Conservation (phyloP, 1,139 yeast species). For the Blastobotrys apis region DNA sequence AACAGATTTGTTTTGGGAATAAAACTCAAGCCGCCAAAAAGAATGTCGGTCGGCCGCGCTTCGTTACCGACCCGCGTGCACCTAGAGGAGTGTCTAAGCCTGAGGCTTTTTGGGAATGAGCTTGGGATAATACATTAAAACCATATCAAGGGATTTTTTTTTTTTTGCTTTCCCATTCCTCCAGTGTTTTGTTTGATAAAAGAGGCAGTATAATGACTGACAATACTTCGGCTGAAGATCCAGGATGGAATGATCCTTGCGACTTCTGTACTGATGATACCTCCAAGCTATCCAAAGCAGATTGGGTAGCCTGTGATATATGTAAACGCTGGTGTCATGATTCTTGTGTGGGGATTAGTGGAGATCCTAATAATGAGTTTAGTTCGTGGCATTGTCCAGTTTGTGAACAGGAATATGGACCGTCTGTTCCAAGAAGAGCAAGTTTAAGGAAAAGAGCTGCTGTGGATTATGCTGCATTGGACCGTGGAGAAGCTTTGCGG, state of each 20-base stretch:
- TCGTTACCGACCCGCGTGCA: too few relatives aligned
- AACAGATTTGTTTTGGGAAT: too few relatives aligned
- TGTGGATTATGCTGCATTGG: conserved; percentile 75
- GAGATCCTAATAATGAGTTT: conserved; percentile 40
- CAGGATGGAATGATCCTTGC: conserved; percentile 14
- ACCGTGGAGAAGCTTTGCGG: conserved; percentile 59
- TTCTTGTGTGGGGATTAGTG: conserved; percentile 44
- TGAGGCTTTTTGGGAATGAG: too few relatives aligned
- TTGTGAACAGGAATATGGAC: conserved; percentile 49
- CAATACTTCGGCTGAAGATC: not conserved
- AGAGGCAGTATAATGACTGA: not conserved
- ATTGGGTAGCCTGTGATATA: conserved; percentile 60
- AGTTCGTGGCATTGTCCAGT: conserved; percentile 51
- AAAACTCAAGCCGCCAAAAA: too few relatives aligned
- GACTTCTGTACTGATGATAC: conserved; percentile 5
- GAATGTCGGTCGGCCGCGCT: too few relatives aligned
- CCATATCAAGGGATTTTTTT: too few relatives aligned
- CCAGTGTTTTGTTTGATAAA: not conserved
- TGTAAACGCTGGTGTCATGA: conserved; percentile 64
- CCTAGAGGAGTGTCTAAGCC: too few relatives aligned
- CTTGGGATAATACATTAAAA: too few relatives aligned
- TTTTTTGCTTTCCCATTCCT: not conserved
- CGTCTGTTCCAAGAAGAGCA: conserved; percentile 50
- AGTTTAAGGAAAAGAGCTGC: conserved; percentile 52
- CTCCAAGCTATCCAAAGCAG: not conserved